Conservation (phyloP, 2,329 filamentous ascomycete genomes). For the Erysiphe pulchra region DNA sequence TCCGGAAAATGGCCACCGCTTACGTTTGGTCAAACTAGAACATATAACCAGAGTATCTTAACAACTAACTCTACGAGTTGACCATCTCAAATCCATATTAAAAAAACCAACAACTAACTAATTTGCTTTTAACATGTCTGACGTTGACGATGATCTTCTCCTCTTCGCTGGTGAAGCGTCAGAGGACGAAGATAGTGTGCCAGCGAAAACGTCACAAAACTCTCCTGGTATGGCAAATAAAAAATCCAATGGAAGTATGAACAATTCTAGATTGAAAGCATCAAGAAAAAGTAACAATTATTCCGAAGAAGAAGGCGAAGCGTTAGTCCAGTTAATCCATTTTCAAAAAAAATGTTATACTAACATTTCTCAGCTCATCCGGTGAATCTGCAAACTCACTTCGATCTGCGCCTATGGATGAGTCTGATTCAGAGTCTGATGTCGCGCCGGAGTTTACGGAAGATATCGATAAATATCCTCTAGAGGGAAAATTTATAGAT, state of each 20-base stretch:
- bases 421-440: conserved; percentile 58
- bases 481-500: conserved; percentile 66
- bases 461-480: conserved; percentile 46
- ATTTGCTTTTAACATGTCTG: conserved; percentile 30
- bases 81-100: not conserved
- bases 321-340: conserved; percentile 29
- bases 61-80: not conserved
- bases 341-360: not conserved
- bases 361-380: conserved; percentile 32
- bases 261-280: conserved; percentile 17
- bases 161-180: conserved; percentile 64
- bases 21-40: too few relatives aligned
- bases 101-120: not conserved
- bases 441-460: conserved; percentile 23
- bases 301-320: conserved; percentile 57
- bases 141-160: conserved; percentile 81
- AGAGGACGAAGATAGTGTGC: conserved; percentile 24
- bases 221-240: conserved; percentile 26
- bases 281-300: conserved; percentile 23
- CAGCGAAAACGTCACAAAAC: conserved; percentile 25
- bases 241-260: conserved; percentile 17
- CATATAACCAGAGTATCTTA: not conserved
- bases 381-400: conserved; percentile 45
- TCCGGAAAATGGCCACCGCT: too few relatives aligned
- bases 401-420: conserved; percentile 70